Conservation (phyloP, 257 asterid genomes). For the Schizonepeta tenuifolia region DNA sequence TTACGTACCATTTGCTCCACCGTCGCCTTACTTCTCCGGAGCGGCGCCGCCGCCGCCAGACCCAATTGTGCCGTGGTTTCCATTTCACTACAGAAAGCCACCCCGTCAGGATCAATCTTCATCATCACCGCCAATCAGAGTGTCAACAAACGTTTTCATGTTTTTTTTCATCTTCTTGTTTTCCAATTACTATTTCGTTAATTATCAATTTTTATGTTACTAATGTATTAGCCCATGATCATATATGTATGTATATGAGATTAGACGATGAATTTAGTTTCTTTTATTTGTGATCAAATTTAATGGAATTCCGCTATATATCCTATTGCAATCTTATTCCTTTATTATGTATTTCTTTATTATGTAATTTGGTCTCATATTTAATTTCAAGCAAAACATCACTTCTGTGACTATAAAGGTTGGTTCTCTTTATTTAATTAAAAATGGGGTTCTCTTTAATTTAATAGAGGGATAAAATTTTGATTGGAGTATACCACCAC, state of each 20-base stretch:
- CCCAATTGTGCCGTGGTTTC: constrained; percentile 80
- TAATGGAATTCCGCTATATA: not conserved
- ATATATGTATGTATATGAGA: constrained; percentile 5
- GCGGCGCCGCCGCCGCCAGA: constrained; percentile 77
- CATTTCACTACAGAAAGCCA: constrained; percentile 69
- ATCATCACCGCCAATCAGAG: constrained; percentile 37
- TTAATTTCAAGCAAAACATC: not conserved
- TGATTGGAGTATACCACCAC: constrained; percentile 12
- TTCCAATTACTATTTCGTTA: constrained; percentile 25
- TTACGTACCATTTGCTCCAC: constrained; percentile 37
- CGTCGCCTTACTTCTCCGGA: constrained; percentile 49
- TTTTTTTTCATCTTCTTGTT: constrained; percentile 32
- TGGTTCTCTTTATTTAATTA: not conserved
- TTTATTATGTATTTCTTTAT: not conserved
- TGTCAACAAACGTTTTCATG: constrained; percentile 33
- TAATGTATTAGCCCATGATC: constrained; percentile 19
- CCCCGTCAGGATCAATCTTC: constrained; percentile 67
- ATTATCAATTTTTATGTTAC: constrained; percentile 29
- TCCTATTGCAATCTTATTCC: not conserved
- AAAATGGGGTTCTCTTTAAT: too few species aligned
- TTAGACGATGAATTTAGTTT: not conserved
- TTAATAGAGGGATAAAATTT: too few species aligned
- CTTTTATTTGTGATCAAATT: not conserved
- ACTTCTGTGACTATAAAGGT: too few species aligned
- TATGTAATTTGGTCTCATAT: not conserved